Conservation (phyloP, 805 yeast species). For the Candida michaelii region DNA sequence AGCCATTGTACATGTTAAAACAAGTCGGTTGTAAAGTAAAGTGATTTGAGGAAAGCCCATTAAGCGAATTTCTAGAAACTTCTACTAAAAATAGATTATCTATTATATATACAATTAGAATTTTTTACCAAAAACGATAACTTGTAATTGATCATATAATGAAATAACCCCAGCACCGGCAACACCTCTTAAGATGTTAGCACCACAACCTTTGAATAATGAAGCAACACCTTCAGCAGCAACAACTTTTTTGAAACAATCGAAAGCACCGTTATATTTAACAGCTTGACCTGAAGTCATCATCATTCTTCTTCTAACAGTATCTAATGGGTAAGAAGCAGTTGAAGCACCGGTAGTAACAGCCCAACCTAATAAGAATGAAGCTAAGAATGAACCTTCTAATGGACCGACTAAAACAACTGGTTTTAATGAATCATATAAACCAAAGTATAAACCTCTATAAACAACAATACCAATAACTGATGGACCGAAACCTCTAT, state of each 20-base stretch:
- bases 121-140: constrained; percentile 94
- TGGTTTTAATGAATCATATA: constrained; percentile 95
- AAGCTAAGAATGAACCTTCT: constrained; percentile 92
- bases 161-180: constrained; percentile 99
- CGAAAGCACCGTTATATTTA: constrained; percentile 93
- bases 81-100: constrained; percentile 1
- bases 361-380: constrained; percentile 96
- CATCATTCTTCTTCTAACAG: constrained; percentile 99
- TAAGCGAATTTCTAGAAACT: too few relatives aligned
- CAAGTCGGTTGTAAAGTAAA: too few relatives aligned
- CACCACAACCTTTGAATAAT: constrained; percentile 98
- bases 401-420: constrained; percentile 90
- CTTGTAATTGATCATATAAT: constrained; percentile 94
- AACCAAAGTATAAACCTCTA: constrained; percentile 99
- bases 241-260: constrained; percentile 87
- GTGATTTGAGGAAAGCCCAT: too few relatives aligned
- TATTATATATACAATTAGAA: constrained; percentile 33
- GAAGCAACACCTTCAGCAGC: constrained; percentile 94
- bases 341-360: constrained; percentile 99
- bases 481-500: constrained; percentile 99
- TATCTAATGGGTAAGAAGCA: constrained; percentile 98
- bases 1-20: too few relatives aligned
- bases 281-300: constrained; percentile 99
- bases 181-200: constrained; percentile 99
- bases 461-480: constrained; percentile 96